phyloP scores from a whole-genome alignment of 257 asterid genomes.

The Plectranthus barbatus region DNA sequence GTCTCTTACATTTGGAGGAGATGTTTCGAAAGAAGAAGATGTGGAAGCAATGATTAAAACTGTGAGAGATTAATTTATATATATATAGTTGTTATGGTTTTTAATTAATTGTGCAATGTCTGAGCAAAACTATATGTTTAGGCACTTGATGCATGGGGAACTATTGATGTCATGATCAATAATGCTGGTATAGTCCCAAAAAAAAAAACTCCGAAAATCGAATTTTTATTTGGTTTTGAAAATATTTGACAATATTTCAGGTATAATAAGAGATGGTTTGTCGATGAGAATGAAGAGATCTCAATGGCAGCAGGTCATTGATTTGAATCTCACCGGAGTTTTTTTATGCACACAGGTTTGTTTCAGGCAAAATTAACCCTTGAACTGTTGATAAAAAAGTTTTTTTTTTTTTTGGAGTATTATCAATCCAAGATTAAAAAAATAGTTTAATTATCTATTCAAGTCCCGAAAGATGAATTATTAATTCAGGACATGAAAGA shows the following conservation, averaged over 20 bases:
- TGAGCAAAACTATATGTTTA: slow-evolving; percentile 26
- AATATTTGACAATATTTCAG: slow-evolving; percentile 29
- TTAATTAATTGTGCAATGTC: slow-evolving; percentile 3
- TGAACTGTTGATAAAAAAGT: too few relatives aligned
- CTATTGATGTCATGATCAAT: slow-evolving; percentile 69
- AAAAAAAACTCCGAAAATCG: not conserved
- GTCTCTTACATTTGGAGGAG: slow-evolving; percentile 86
- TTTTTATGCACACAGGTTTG: slow-evolving; percentile 61
- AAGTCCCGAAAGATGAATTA: too few relatives aligned
- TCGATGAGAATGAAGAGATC: slow-evolving; percentile 87
- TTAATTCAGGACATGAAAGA: too few relatives aligned
- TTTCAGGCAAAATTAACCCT: too few relatives aligned
- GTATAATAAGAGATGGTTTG: slow-evolving; percentile 84
- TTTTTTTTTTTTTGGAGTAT: too few relatives aligned
- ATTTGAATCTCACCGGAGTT: slow-evolving; percentile 88
- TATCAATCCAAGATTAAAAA: too few relatives aligned
- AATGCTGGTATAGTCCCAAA: slow-evolving; percentile 57
- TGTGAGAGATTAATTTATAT: slow-evolving; percentile 38
- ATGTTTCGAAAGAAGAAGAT: slow-evolving; percentile 88
- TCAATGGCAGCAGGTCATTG: slow-evolving; percentile 96
- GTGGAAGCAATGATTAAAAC: slow-evolving; percentile 84
- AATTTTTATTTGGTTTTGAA: too few relatives aligned
- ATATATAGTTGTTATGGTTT: too few relatives aligned
- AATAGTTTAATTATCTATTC: too few relatives aligned
- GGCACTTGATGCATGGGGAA: slow-evolving; percentile 94